Percentiles rank a stretch among this genome's conserved stretches.
Evolutionary conservation across 345 rosid genomes (phyloP).

Genomic region (Brassica cretica): DNA sequence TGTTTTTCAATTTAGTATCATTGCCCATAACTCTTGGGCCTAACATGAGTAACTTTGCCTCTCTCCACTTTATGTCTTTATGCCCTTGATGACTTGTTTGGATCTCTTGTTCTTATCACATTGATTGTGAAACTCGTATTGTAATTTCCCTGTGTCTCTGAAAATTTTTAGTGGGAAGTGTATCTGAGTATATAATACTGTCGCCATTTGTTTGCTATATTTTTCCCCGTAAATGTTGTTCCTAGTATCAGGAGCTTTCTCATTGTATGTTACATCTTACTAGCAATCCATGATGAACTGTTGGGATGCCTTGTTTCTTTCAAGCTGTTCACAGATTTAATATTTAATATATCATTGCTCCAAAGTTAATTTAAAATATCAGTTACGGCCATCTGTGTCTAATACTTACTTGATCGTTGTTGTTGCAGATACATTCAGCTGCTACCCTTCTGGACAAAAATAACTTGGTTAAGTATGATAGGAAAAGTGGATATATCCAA

Average conservation of each 20-base stretch:
- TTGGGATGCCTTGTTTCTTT: conserved; percentile 11
- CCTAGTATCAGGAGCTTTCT: conserved; percentile 15
- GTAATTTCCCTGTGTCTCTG: not conserved
- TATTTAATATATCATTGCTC: not conserved
- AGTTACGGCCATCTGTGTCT: conserved; percentile 1
- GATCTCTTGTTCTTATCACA: conserved; percentile 4
- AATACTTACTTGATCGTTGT: conserved; percentile 5
- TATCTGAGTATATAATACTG: conserved; percentile 9
- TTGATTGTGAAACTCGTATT: not conserved
- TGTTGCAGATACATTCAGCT: conserved; percentile 82
- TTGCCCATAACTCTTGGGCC: not conserved
- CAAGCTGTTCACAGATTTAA: conserved; percentile 12
- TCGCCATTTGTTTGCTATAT: conserved; percentile 4
- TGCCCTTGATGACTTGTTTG: conserved; percentile 22
- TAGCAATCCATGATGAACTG: conserved; percentile 18
- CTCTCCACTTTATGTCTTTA: conserved; percentile 5
- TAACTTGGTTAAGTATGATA: conserved; percentile 85
- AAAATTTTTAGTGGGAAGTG: not conserved
- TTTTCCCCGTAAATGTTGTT: not conserved
- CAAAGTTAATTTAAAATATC: not conserved
- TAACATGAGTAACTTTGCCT: conserved; percentile 14
- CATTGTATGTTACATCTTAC: not conserved
- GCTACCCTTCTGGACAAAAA: conserved; percentile 85
- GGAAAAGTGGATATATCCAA: conserved; percentile 95
- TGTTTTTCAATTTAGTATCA: not conserved